A percentile compares a stretch with the other conserved stretches of the same genome.
These are phyloP conservation scores for Penicillium sp. DNA, from an alignment of 2,329 filamentous ascomycete species.

Conservation along the genomic window DNA sequence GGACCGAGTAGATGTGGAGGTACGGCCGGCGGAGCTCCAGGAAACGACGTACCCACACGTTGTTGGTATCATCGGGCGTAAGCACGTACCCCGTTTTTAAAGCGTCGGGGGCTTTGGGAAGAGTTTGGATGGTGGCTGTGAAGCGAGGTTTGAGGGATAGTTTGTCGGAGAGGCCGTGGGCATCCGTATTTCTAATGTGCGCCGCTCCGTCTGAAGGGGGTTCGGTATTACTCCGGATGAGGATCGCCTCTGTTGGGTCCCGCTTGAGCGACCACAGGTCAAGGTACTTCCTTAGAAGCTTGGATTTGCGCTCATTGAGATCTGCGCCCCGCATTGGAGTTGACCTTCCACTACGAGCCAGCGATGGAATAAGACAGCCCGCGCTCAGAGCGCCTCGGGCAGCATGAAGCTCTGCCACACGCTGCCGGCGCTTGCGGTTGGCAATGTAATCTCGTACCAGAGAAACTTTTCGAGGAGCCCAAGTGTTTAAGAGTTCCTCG, in stretches of 20 bases:
- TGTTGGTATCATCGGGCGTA: constrained; percentile 72
- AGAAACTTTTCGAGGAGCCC: constrained; percentile 86
- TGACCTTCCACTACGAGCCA: constrained; percentile 35
- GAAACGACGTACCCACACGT: constrained; percentile 86
- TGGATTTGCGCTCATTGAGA: constrained; percentile 37
- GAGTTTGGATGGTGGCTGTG: constrained; percentile 70
- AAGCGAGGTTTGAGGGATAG: constrained; percentile 59
- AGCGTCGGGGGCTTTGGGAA: constrained; percentile 75
- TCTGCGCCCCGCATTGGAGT: constrained; percentile 38
- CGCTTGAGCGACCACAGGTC: constrained; percentile 44
- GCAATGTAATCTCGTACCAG: constrained; percentile 83
- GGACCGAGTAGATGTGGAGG: constrained; percentile 80
- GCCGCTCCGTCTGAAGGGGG: constrained; percentile 40
- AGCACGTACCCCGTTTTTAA: constrained; percentile 87
- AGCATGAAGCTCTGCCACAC: constrained; percentile 76
- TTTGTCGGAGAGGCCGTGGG: constrained; percentile 28
- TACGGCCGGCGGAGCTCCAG: constrained; percentile 90
- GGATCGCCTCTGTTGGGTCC: constrained; percentile 43
- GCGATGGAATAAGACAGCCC: constrained; percentile 38
- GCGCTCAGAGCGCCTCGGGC: constrained; percentile 46
- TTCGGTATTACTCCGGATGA: constrained; percentile 46
- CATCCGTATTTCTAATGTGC: constrained; percentile 25
- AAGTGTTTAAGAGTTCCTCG: constrained; percentile 79
- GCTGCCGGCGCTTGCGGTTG: constrained; percentile 68
- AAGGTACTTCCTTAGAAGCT: constrained; percentile 43